Evolutionary conservation across 108 stramenopile genomes (phyloP).

Genomic region (Skeletonema tropicum): DNA sequence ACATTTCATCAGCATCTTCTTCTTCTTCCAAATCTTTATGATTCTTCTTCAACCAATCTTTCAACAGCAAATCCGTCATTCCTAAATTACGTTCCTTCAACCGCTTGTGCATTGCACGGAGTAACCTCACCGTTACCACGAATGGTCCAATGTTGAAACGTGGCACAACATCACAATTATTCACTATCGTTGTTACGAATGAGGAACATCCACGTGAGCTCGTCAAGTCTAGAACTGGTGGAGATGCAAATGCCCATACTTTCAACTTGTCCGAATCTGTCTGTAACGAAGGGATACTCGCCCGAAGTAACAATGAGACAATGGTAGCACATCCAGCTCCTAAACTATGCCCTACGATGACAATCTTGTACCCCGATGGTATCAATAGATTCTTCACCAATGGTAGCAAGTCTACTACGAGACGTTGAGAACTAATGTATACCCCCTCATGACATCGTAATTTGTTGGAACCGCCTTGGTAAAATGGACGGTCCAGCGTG

Average conservation of each 20-base stretch:
- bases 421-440: slow-evolving; percentile 34
- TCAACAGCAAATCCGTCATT: slow-evolving; percentile 6
- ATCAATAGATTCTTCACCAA: slow-evolving; percentile 54
- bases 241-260: slow-evolving; percentile 63
- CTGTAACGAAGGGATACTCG: slow-evolving; percentile 33
- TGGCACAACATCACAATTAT: slow-evolving; percentile 65
- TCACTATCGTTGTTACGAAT: slow-evolving; percentile 66
- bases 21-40: slow-evolving; percentile 29
- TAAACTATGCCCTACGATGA: slow-evolving; percentile 53
- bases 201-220: slow-evolving; percentile 37
- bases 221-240: slow-evolving; percentile 52
- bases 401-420: slow-evolving; percentile 46
- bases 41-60: slow-evolving; percentile 11
- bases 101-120: slow-evolving; percentile 42
- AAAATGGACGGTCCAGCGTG: slow-evolving; percentile 33
- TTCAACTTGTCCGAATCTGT: slow-evolving; percentile 20
- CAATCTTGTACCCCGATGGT: slow-evolving; percentile 54
- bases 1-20: slow-evolving; percentile 22
- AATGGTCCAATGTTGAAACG: slow-evolving; percentile 46
- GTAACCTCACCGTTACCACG: slow-evolving; percentile 25
- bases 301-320: slow-evolving; percentile 47
- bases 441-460: slow-evolving; percentile 64
- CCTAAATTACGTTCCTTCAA: slow-evolving; percentile 44
- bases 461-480: slow-evolving; percentile 27
- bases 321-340: slow-evolving; percentile 61